phyloP scores from a whole-genome alignment of 164 flowering plant genomes.

The grape (Vitis vinifera) region DNA sequence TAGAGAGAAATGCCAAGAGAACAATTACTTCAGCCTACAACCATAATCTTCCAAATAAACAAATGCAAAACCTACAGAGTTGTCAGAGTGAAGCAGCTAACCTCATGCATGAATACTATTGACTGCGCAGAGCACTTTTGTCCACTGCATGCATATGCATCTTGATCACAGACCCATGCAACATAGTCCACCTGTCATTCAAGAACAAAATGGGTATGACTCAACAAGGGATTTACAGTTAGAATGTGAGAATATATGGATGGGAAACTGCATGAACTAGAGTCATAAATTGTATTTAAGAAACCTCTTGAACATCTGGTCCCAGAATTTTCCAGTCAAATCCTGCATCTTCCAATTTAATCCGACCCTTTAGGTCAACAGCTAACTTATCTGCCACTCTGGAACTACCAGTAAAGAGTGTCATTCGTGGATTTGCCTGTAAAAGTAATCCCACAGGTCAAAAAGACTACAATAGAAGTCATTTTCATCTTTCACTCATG shows the following conservation, averaged over 20 bases:
- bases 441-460: background rate
- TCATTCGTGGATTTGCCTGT: constrained; percentile 93
- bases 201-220: constrained; percentile 3
- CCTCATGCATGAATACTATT: constrained; percentile 95
- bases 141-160: constrained; percentile 99
- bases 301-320: constrained; percentile 94
- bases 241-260: constrained; percentile 6
- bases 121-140: constrained; percentile 99
- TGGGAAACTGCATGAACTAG: background rate
- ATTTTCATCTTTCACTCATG: too few species aligned
- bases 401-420: constrained; percentile 96
- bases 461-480: background rate
- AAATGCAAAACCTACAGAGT: background rate
- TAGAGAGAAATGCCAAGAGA: background rate
- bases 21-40: background rate
- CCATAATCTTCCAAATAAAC: background rate
- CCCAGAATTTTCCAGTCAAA: constrained; percentile 98
- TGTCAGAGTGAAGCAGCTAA: constrained; percentile 22
- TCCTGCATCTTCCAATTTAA: constrained; percentile 98
- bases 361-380: constrained; percentile 77
- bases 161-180: constrained; percentile 99
- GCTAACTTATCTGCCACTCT: constrained; percentile 96
- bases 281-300: background rate
- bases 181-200: constrained; percentile 82
- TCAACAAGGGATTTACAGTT: constrained; percentile 5